These are phyloP conservation scores for Geotrichum siamense DNA, from an alignment of 1,139 yeast species.

Conservation along the genomic window DNA sequence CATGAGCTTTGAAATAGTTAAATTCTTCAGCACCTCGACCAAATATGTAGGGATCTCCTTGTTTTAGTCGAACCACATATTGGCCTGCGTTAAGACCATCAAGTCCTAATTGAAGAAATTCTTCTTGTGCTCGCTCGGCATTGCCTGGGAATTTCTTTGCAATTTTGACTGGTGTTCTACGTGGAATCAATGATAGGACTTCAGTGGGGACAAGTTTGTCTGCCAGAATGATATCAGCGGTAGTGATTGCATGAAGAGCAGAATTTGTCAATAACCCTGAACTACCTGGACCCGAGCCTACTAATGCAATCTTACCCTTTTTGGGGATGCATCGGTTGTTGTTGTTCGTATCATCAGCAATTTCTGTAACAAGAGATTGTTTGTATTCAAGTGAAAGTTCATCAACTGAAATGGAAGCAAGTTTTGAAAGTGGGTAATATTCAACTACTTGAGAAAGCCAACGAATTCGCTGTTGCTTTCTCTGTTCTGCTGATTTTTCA, in stretches of 20 bases:
- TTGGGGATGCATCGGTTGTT: slow-evolving; percentile 6
- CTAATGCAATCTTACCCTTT: slow-evolving; percentile 61
- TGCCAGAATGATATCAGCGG: slow-evolving; percentile 79
- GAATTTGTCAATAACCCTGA: slow-evolving; percentile 76
- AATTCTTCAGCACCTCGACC: slow-evolving; percentile 97
- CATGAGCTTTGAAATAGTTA: slow-evolving; percentile 56
- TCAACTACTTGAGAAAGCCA: slow-evolving; percentile 91
- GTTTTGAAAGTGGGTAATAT: slow-evolving; percentile 68
- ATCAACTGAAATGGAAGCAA: slow-evolving; percentile 51
- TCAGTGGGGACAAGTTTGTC: slow-evolving; percentile 90
- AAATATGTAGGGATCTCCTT: slow-evolving; percentile 95
- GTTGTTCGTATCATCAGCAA: slow-evolving; percentile 9
- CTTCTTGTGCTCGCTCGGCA: slow-evolving; percentile 90
- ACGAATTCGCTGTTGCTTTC: slow-evolving; percentile 58
- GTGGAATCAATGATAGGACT: slow-evolving; percentile 74
- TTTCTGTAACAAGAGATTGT: slow-evolving; percentile 12
- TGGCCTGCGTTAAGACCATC: slow-evolving; percentile 56
- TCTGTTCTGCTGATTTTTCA: slow-evolving; percentile 39
- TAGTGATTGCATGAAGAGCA: slow-evolving; percentile 70
- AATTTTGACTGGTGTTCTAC: slow-evolving; percentile 64
- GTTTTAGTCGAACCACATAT: slow-evolving; percentile 82
- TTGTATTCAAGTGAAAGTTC: slow-evolving; percentile 46
- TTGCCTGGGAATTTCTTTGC: slow-evolving; percentile 96
- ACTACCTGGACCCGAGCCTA: slow-evolving; percentile 95
- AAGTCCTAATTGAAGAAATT: slow-evolving; percentile 64